Conservation (phyloP, 1,284 basidiomycete species). For the Hymenochaete sp. region DNA sequence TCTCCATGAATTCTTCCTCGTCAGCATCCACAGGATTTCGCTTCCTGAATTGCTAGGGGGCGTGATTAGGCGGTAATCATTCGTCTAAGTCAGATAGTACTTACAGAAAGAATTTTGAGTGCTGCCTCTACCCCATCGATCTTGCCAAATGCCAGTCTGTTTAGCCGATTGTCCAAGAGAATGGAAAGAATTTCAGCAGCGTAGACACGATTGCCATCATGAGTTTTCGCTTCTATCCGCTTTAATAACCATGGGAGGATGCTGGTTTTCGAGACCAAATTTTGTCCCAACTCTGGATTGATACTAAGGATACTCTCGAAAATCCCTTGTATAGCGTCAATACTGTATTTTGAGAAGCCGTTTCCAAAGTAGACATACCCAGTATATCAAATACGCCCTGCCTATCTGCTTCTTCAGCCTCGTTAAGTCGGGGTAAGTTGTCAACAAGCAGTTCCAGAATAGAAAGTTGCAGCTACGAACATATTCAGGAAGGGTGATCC, state of each 20-base stretch:
- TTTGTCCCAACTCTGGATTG: constrained; percentile 63
- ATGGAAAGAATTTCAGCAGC: constrained; percentile 87
- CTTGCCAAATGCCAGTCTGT: constrained; percentile 56
- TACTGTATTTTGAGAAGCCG: background rate
- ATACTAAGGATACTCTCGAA: constrained; percentile 91
- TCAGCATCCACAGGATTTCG: constrained; percentile 79
- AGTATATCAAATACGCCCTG: constrained; percentile 91
- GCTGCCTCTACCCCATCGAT: constrained; percentile 73
- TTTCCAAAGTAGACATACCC: constrained; percentile 35
- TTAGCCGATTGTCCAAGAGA: constrained; percentile 59
- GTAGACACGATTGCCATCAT: constrained; percentile 83
- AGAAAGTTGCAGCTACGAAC: constrained; percentile 63
- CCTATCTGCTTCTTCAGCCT: constrained; percentile 78
- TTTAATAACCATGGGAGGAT: constrained; percentile 75
- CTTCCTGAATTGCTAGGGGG: constrained; percentile 70
- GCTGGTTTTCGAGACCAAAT: constrained; percentile 65
- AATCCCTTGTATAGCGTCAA: constrained; percentile 48
- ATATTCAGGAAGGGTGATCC: constrained; percentile 1
- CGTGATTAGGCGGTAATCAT: constrained; percentile 10
- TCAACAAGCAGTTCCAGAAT: constrained; percentile 85
- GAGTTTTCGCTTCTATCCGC: constrained; percentile 63
- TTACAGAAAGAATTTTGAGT: constrained; percentile 74
- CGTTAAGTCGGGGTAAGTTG: constrained; percentile 78
- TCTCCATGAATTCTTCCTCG: constrained; percentile 96
- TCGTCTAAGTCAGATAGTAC: constrained; percentile 26